Base-by-base conservation (phyloP, 2,329 filamentous ascomycete genomes). In the Hymenoscyphus occultus region DNA sequence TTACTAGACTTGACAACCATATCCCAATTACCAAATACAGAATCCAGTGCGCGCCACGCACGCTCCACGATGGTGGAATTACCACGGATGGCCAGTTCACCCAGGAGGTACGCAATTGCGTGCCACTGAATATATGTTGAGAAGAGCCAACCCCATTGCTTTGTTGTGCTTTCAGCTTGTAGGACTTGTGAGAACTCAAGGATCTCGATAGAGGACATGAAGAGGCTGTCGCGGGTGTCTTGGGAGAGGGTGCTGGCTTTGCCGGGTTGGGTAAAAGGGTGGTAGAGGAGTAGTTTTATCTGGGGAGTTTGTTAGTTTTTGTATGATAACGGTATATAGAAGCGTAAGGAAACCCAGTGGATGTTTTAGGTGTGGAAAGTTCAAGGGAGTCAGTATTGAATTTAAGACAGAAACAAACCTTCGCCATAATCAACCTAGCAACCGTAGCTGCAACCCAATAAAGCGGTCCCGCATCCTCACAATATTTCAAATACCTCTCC, bases 401-500 rank as follows among this genome's bases (percentile, higher is more conserved):
- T 35, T 28, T 28, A 10, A 35, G 35, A 6, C 35, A 7, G 35
- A 5, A 28, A 54, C 48, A 12, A 28, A 54, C 48, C 62, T 79
- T 80, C 6, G 77, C 75, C 45, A 77, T 74, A 39, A 79, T 74
- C 3, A 80, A 70, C 7, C 77, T 74, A 4, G 76, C 73, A 13
- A 77, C 70, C 19, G 79, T 83, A 22, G 80, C 79, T 1, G 80
- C 79, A 10, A 83, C 79, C 82, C 82, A 85, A 65, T 80, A 81
- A n/a, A 83, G 75, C 12, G 81, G 71, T 56, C 79, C 78, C 64
- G 74, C 72, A 48, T 80, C 76, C 28, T 79, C 72, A 51, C 74
- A 76, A 57, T 76, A 72, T 59, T 70, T 68, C 0, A 76, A 67
- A 65, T 76, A 76, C n/a, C 67, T 73, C n/a, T 62, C 66, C 54